Base-by-base conservation (phyloP, 768 basidiomycete genomes). In the Porpolomopsis calyptriformis region DNA sequence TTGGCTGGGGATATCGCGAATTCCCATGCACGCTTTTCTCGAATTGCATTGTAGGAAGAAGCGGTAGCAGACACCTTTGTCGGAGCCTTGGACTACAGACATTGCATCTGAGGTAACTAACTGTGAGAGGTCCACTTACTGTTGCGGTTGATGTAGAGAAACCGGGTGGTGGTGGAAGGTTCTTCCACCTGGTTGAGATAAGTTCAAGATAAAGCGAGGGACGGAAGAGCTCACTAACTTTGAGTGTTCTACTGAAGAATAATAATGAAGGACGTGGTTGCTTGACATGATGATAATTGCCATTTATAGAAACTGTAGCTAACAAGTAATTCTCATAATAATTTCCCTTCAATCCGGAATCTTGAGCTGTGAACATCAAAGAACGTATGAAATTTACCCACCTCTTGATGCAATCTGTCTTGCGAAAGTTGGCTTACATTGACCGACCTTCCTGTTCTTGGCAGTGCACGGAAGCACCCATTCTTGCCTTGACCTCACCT, bases 1-100 rank as follows among this genome's bases (percentile, higher is more conserved):
- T 97, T 96, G 26, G 86, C 88, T 1, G 92, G 92, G 3, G 77
- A 69, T 40, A 82, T 74, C 31, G 89, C 89, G 34, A 87, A 70
- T 51, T 90, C 87, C 85, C 89, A 88, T 35, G 89, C 89, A 22
- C 86, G 80, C 55, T 75, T 81, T 52, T 77, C 76, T 59, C 89
- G 88, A 49, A 91, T 68, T 19, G 65, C 61, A 51, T 82, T 75
- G 53, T 86, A 80, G 3, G 78, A 76, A 18, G 64, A 65, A 0
- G 71, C 55, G 14, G 63, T 53, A 0, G 62, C 53, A 0, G 37
- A 56, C 48, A 52, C 64, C 52, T 60, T 76, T 31, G 29, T 14
- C 7, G 29, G 14, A 7, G 29, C 29, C 14, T 31, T 31, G 29
- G 29, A 31, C 29, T 31, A 31, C 7, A 31, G 14, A 31, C 14